phyloP scores from a whole-genome alignment of 2,329 filamentous ascomycete species.

The Cladosporium velox region DNA sequence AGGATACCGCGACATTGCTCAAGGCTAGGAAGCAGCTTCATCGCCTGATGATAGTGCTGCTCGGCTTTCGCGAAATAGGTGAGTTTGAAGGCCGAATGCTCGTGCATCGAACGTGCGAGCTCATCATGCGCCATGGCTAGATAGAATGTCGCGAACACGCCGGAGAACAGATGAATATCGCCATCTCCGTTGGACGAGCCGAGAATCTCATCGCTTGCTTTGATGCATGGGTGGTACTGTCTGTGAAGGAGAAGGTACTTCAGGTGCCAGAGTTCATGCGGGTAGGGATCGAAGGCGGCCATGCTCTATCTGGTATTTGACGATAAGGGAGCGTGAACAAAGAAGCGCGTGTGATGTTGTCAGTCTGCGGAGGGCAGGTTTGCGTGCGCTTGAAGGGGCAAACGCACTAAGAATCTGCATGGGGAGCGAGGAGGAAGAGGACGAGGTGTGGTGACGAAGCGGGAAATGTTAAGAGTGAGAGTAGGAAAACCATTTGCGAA shows the following conservation, averaged over 20 bases:
- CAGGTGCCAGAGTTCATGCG: constrained; percentile 34
- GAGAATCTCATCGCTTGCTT: constrained; percentile 34
- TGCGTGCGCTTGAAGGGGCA: not conserved
- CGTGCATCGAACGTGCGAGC: constrained; percentile 49
- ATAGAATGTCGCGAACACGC: constrained; percentile 49
- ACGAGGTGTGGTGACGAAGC: not conserved
- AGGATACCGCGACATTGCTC: not conserved
- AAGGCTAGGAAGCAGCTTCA: constrained; percentile 1
- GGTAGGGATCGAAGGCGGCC: constrained; percentile 23
- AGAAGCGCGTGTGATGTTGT: not conserved
- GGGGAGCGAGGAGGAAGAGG: not conserved
- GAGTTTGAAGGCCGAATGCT: constrained; percentile 49
- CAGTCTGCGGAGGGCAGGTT: not conserved
- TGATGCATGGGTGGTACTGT: constrained; percentile 37
- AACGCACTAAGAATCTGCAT: not conserved
- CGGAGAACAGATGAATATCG: constrained; percentile 25
- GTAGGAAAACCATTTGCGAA: not conserved
- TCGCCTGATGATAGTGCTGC: constrained; percentile 38
- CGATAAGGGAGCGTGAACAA: not conserved
- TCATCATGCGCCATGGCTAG: constrained; percentile 49
- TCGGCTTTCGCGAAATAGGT: constrained; percentile 44
- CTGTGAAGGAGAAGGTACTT: constrained; percentile 34
- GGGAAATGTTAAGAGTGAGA: not conserved
- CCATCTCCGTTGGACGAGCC: constrained; percentile 15
- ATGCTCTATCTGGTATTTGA: not conserved